Conservation (phyloP, 1,284 basidiomycete genomes). For the Leccinum solheimii region DNA sequence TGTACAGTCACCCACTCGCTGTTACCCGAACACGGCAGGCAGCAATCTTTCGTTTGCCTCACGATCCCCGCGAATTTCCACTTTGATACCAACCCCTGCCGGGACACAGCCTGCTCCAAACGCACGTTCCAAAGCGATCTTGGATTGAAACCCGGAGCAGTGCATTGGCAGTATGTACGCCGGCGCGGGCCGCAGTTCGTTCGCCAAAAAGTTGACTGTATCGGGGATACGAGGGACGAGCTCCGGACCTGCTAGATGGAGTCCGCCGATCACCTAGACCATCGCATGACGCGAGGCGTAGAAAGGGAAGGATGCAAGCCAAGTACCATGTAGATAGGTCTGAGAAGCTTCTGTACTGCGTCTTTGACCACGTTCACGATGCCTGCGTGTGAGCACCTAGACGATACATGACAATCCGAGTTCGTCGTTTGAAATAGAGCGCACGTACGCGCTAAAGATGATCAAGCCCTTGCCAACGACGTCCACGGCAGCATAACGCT, state of each 20-base stretch:
- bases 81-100: slow-evolving; percentile 69
- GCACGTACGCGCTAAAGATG: slow-evolving; percentile 74
- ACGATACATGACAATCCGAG: not conserved
- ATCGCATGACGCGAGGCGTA: not conserved
- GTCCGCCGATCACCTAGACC: slow-evolving; percentile 68
- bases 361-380: slow-evolving; percentile 80
- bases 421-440: not conserved
- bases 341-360: slow-evolving; percentile 56
- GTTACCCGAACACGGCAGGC: slow-evolving; percentile 21
- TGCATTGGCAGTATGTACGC: slow-evolving; percentile 80
- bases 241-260: slow-evolving; percentile 74
- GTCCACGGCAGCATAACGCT: slow-evolving; percentile 75
- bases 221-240: slow-evolving; percentile 60
- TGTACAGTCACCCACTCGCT: too few species aligned
- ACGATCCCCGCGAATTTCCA: slow-evolving; percentile 50
- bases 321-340: slow-evolving; percentile 74
- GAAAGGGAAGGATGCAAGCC: not conserved
- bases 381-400: slow-evolving; percentile 79
- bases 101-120: slow-evolving; percentile 76
- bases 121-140: slow-evolving; percentile 64
- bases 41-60: slow-evolving; percentile 41
- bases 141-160: slow-evolving; percentile 74
- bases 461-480: slow-evolving; percentile 78
- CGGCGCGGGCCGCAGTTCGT: slow-evolving; percentile 59
- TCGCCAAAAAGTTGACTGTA: slow-evolving; percentile 70